A percentile compares a stretch with the other conserved stretches of the same genome.
These are phyloP conservation scores for Alternaria consortialis DNA, from an alignment of 2,329 filamentous ascomycete genomes.

Conservation along the genomic window DNA sequence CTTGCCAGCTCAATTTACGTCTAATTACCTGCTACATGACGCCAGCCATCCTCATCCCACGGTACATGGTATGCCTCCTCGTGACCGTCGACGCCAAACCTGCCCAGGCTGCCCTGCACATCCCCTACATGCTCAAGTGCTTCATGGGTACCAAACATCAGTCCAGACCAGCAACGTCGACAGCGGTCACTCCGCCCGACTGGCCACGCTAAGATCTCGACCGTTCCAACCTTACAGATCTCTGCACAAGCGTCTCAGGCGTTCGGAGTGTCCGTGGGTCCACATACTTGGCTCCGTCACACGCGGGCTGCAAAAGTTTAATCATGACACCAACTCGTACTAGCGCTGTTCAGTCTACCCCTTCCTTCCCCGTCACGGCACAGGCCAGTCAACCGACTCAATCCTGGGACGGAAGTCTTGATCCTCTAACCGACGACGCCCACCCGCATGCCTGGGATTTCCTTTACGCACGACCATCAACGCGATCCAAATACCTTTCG, in stretches of 20 bases:
- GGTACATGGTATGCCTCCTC: not conserved
- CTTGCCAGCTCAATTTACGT: not conserved
- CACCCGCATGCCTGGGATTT: conserved; percentile 44
- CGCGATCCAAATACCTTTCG: conserved; percentile 12
- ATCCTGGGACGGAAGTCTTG: conserved; percentile 33
- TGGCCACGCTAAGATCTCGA: conserved; percentile 33
- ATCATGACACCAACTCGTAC: conserved; percentile 33
- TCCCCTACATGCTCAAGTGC: not conserved
- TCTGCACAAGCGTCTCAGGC: conserved; percentile 23
- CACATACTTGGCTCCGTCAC: conserved; percentile 36
- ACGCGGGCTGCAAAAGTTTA: conserved; percentile 40
- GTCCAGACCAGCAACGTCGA: not conserved
- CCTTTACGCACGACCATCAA: conserved; percentile 30
- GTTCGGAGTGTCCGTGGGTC: conserved; percentile 38
- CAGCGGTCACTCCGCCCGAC: conserved; percentile 7
- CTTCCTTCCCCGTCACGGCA: conserved; percentile 32
- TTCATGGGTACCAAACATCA: not conserved
- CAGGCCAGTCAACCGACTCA: conserved; percentile 28
- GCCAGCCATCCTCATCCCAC: not conserved
- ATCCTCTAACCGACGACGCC: conserved; percentile 45
- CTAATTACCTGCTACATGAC: not conserved
- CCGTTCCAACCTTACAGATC: conserved; percentile 27
- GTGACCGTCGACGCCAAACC: not conserved
- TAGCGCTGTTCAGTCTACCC: conserved; percentile 22
- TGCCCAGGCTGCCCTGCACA: not conserved